Percentiles rank a stretch among this genome's conserved stretches.
These are phyloP conservation scores for Lachnellula subtilissima DNA, from an alignment of 2,329 filamentous ascomycete species.

Conservation along the genomic window DNA sequence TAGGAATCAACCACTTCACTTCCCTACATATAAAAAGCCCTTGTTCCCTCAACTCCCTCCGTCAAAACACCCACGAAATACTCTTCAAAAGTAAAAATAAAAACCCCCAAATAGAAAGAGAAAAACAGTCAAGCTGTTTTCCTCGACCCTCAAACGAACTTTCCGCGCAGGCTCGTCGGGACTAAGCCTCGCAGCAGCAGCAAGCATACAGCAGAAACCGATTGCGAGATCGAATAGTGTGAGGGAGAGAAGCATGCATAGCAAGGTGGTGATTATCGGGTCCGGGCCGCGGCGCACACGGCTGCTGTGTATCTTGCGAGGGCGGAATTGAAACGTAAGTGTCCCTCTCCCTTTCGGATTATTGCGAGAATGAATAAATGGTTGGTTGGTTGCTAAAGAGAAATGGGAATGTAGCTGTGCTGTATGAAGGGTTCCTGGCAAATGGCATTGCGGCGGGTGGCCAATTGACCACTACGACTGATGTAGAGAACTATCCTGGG, in stretches of 20 bases:
- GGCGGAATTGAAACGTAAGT: conserved; percentile 75
- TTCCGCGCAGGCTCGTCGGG: conserved; percentile 70
- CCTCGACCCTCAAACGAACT: conserved; percentile 71
- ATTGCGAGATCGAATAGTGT: conserved; percentile 29
- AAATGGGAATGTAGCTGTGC: conserved; percentile 50
- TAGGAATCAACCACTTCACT: conserved; percentile 21
- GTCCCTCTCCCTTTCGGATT: neutral
- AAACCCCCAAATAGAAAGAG: neutral
- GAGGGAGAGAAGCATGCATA: conserved; percentile 68
- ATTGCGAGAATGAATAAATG: neutral
- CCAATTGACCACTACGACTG: conserved; percentile 96
- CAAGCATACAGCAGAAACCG: conserved; percentile 57
- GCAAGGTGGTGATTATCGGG: conserved; percentile 87
- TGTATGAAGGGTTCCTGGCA: conserved; percentile 97
- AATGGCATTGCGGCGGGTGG: conserved; percentile 94
- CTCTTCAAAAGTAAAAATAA: neutral
- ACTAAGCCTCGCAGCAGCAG: conserved; percentile 67
- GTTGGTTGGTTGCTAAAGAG: conserved; percentile 25
- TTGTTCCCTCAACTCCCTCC: neutral
- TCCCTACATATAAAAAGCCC: neutral
- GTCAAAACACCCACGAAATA: neutral
- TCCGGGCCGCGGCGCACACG: conserved; percentile 95
- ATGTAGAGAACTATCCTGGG: conserved; percentile 96
- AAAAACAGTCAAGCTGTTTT: conserved; percentile 82
- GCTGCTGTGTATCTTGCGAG: conserved; percentile 94